Evolutionary conservation across 192 early-diverging fungal species (phyloP).

Genomic region (Umbelopsis vinacea): DNA sequence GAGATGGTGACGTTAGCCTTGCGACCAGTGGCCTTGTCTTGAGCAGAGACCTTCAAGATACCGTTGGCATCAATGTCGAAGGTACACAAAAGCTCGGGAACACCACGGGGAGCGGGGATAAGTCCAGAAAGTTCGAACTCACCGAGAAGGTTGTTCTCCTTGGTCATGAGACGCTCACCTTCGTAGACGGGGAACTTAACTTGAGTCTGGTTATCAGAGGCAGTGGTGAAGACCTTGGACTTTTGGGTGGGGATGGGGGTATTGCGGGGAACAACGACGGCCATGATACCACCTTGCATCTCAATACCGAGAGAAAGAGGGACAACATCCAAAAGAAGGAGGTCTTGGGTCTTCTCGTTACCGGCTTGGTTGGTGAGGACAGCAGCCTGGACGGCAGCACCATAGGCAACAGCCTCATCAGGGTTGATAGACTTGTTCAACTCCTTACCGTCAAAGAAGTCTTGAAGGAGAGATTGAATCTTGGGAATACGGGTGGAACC

Average conservation of each 20-base stretch:
- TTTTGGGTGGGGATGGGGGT: constrained; percentile 95
- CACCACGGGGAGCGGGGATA: constrained; percentile 95
- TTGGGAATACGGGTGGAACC: constrained; percentile 96
- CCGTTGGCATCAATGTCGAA: constrained; percentile 97
- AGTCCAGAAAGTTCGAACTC: constrained; percentile 97
- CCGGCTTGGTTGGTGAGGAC: constrained; percentile 67
- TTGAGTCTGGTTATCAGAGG: constrained; percentile 92
- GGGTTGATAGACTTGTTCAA: constrained; percentile 89
- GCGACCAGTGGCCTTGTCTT: constrained; percentile 88
- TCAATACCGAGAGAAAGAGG: constrained; percentile 96
- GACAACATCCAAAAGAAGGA: constrained; percentile 91
- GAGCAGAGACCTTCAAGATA: constrained; percentile 89
- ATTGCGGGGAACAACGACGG: constrained; percentile 91
- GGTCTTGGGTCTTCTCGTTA: constrained; percentile 92
- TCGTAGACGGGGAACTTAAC: constrained; percentile 94
- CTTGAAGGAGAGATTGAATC: constrained; percentile 78
- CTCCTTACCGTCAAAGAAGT: constrained; percentile 83
- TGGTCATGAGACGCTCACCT: constrained; percentile 92
- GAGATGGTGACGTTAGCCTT: constrained; percentile 97
- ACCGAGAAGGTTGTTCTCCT: constrained; percentile 96
- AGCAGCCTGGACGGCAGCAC: constrained; percentile 89
- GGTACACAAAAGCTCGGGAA: constrained; percentile 93
- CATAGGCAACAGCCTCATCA: constrained; percentile 93
- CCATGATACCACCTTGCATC: constrained; percentile 96
- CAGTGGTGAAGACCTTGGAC: constrained; percentile 95